Base-by-base conservation (phyloP, 139 green algal species). In the Diplosphaera chodatii region DNA sequence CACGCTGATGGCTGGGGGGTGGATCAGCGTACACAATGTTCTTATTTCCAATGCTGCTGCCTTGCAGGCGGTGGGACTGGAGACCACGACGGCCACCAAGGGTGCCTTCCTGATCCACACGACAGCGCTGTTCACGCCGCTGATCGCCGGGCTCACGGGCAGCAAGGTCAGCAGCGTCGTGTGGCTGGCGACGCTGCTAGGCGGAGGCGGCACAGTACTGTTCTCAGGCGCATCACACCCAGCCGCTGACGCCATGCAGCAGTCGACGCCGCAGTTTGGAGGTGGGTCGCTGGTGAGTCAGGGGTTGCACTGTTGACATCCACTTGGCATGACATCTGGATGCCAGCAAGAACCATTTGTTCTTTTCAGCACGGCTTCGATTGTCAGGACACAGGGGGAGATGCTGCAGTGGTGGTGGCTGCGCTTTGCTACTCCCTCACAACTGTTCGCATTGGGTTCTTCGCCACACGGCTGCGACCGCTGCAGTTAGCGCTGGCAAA, bases 401-500 rank as follows among this genome's bases (percentile, higher is more conserved):
- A 59, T 59, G 48, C 48, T n/a, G 48, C 48, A 18, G 48, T 59
- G 16, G 48, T 83, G 28, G 30, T 65, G 48, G 74, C 77, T 0
- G 74, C 77, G 2, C 40, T 83, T 18, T 77, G 40, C 27, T 83
- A 83, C 65, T 77, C 68, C 16, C 30, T 72, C 25, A 48, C 73
- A 28, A 77, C 68, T 1, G 77, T 83, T 27, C 34, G 77, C 23
- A 76, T 83, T 22, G 67, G 67, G 22, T 41, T 30, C 5, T 83
- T 75, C 62, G 68, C 77, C 20, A 29, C 70, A 27, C 68, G 32
- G 29, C 68, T 83, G 20, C 6, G 16, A 0, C 40, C 74, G 27
- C 62, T 82, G 62, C 25, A 70, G n/a, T 64, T 83, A n/a, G 74
- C 78, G 23, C 40, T 73, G 1, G 78, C 40, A 13, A 83, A 83